phyloP scores from a whole-genome alignment of 1,139 yeast genomes.

The Suhomyces atakaporum region DNA sequence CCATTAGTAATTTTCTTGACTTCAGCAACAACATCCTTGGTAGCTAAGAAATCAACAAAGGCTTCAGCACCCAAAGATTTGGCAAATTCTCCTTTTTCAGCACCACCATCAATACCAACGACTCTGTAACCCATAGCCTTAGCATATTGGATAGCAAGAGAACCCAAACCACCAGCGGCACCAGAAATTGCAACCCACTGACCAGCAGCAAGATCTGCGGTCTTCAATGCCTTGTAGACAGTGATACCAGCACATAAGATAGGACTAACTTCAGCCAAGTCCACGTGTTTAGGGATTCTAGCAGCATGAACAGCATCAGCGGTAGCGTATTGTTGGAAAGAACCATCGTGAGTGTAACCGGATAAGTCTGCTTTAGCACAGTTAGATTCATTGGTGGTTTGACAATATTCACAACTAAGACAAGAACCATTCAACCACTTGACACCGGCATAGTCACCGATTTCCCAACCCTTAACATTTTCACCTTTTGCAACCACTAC shows the following conservation, averaged over 20 bases:
- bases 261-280: slow-evolving; percentile 38
- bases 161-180: slow-evolving; percentile 86
- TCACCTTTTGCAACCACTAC: slow-evolving; percentile 73
- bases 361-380: slow-evolving; percentile 69
- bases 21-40: slow-evolving; percentile 34
- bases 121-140: slow-evolving; percentile 81
- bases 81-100: slow-evolving; percentile 57
- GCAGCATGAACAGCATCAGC: slow-evolving; percentile 51
- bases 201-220: slow-evolving; percentile 65
- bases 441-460: slow-evolving; percentile 79
- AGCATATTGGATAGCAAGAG: slow-evolving; percentile 79
- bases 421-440: slow-evolving; percentile 77
- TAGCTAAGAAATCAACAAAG: slow-evolving; percentile 61
- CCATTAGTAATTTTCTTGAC: slow-evolving; percentile 32
- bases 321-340: slow-evolving; percentile 82
- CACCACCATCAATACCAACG: slow-evolving; percentile 75
- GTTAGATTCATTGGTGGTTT: slow-evolving; percentile 65
- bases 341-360: slow-evolving; percentile 81
- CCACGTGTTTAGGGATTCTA: slow-evolving; percentile 34
- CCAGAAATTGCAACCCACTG: slow-evolving; percentile 82
- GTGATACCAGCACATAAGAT: slow-evolving; percentile 80
- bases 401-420: slow-evolving; percentile 72
- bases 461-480: slow-evolving; percentile 65
- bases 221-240: slow-evolving; percentile 79
- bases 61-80: slow-evolving; percentile 67